Evolutionary conservation across 1,284 basidiomycete species (phyloP).

Genomic region (Ustilago xerochloae): DNA sequence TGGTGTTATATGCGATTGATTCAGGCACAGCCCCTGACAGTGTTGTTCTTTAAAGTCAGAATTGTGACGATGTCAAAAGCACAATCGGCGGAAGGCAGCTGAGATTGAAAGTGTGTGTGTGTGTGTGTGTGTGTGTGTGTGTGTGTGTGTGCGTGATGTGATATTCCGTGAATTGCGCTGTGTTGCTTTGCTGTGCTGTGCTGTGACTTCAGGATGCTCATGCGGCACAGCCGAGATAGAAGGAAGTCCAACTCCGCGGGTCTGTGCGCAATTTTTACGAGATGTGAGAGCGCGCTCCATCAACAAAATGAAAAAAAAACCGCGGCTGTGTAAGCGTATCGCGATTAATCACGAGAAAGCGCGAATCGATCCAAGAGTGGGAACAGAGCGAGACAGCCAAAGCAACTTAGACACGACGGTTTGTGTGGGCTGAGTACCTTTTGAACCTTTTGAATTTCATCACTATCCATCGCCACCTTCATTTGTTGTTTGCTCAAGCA

Average conservation of each 20-base stretch:
- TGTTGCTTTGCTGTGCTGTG: not conserved
- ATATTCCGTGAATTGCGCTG: not conserved
- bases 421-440: too few relatives aligned
- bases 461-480: not conserved
- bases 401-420: too few relatives aligned
- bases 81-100: too few relatives aligned
- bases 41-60: not conserved
- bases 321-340: too few relatives aligned
- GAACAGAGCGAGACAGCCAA: not conserved
- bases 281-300: not conserved
- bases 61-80: too few relatives aligned
- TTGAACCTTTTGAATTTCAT: not conserved
- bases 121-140: too few relatives aligned
- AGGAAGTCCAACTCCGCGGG: constrained; percentile 1
- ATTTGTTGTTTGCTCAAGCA: not conserved
- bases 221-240: not conserved
- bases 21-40: constrained; percentile 11
- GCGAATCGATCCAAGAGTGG: not conserved
- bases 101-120: too few relatives aligned
- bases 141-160: too few relatives aligned
- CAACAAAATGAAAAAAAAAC: too few relatives aligned
- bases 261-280: not conserved
- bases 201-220: not conserved
- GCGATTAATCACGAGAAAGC: not conserved
- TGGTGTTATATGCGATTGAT: not conserved